Evolutionary conservation across 2,329 filamentous ascomycete species (phyloP), one percentile per base, ranked within the genome.

Genomic region (Myotisia sp.): DNA sequence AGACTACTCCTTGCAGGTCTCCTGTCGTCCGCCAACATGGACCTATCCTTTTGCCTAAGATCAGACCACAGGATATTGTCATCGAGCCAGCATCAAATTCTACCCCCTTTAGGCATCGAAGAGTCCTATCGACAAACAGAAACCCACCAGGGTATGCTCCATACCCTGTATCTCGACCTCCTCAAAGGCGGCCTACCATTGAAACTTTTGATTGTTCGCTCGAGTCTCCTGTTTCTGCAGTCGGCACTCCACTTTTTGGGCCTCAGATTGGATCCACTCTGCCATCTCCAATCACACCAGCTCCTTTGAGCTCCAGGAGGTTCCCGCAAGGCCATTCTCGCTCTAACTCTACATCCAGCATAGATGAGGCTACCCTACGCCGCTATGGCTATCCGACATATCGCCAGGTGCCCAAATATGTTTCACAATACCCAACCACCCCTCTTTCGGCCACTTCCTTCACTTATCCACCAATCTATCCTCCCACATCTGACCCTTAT

Each of bases 311-410:
- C 37, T 52, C 53, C 34, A 58, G 51, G 34, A 42, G 50, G 50
- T 13, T 12, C 43, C 24, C 18, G 21, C 3, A 13, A 13, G 46
- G 54, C 32, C 60, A 67, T 46, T 59, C 64, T 46, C 60, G 80
- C 43, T 73, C 78, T 29, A 68, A 70, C 6, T 84, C 80, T 13
- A 72, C 69, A 28, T 75, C 73, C 47, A 74, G 71, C 47, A 64
- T 86, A 29, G 79, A 86, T 44, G 71, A 72, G 43, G 62, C 64
- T 39, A 65, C 71, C 22, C 60, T 83, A 37, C 74, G 70, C 47
- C 76, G 75, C 44, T 87, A 76, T 58, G 79, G 77, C 40, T 92
- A 83, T 60, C 79, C 84, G n/a, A 81, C 80, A 29, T 92, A 90
- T 59, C 77, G 79, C 38, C 76, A 80, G 47, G 68, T 84, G 55